Conservation (phyloP, 352 stramenopile species). For the Phytopythium boreale region DNA sequence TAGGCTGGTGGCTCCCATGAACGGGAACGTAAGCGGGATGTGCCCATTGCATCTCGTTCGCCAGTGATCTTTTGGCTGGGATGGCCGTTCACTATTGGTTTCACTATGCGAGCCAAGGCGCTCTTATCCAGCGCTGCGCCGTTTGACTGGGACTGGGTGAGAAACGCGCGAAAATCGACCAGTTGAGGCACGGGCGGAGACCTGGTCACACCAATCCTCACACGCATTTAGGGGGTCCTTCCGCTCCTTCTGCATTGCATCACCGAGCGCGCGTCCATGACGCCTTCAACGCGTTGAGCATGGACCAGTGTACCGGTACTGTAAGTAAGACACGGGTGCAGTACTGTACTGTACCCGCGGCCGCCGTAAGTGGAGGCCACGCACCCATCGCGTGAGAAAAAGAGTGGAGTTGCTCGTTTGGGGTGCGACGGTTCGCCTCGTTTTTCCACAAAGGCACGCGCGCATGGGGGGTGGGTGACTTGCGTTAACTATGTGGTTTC, state of each 20-base stretch:
- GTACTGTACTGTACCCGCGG: too few relatives aligned
- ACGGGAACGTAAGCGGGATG: not conserved
- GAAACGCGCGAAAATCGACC: not conserved
- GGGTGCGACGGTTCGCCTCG: slow-evolving; percentile 1
- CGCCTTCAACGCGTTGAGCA: not conserved
- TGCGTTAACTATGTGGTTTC: not conserved
- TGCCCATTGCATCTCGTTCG: not conserved
- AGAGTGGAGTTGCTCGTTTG: not conserved
- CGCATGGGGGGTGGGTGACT: not conserved
- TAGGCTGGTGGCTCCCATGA: not conserved
- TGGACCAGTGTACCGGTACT: not conserved
- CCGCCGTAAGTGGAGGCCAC: too few relatives aligned
- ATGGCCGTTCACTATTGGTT: not conserved
- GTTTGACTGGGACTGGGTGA: not conserved
- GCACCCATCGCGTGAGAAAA: not conserved
- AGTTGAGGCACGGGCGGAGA: not conserved
- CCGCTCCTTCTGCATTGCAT: not conserved
- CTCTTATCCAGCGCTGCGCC: not conserved
- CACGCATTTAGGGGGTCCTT: too few relatives aligned
- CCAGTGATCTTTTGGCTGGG: not conserved
- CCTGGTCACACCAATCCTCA: not conserved
- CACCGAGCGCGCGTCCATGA: slow-evolving; percentile 2
- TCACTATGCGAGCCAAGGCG: not conserved
- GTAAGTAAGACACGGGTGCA: too few relatives aligned
- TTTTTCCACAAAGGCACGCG: not conserved